phyloP scores from a whole-genome alignment of 768 basidiomycete species.

The Steccherinum ochraceum region DNA sequence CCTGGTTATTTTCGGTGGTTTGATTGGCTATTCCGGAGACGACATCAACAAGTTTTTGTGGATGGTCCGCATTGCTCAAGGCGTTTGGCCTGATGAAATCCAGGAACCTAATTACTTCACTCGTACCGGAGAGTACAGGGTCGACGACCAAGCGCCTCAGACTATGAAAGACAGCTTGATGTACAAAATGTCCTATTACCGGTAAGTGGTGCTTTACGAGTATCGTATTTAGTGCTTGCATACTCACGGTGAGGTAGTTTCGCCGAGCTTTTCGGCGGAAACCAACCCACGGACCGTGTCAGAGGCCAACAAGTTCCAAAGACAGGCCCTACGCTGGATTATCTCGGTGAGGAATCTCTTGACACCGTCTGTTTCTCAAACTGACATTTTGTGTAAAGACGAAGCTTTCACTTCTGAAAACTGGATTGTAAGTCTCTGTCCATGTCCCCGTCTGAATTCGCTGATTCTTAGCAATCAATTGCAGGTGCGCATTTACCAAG shows the following conservation, averaged over 20 bases:
- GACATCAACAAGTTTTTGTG: slow-evolving; percentile 99
- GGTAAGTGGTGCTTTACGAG: slow-evolving; percentile 37
- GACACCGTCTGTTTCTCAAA: background rate
- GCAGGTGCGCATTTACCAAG: slow-evolving; percentile 88
- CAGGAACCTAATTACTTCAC: slow-evolving; percentile 95
- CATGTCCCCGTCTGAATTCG: background rate
- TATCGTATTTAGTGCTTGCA: background rate
- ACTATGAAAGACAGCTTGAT: slow-evolving; percentile 95
- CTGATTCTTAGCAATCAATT: background rate
- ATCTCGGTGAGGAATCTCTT: slow-evolving; percentile 57
- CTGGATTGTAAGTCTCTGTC: slow-evolving; percentile 75
- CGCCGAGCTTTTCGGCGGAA: slow-evolving; percentile 77
- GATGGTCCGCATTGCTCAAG: slow-evolving; percentile 95
- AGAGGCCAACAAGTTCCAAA: slow-evolving; percentile 80
- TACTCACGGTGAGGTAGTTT: slow-evolving; percentile 45
- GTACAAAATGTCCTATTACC: slow-evolving; percentile 99
- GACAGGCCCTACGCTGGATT: slow-evolving; percentile 76
- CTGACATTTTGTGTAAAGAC: slow-evolving; percentile 38
- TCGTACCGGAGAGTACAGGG: slow-evolving; percentile 82
- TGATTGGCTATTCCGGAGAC: slow-evolving; percentile 96
- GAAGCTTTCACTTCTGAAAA: slow-evolving; percentile 99
- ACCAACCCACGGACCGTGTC: slow-evolving; percentile 76
- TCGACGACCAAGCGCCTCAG: slow-evolving; percentile 78
- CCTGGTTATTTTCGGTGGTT: slow-evolving; percentile 93
- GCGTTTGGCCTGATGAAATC: slow-evolving; percentile 97